Percentiles rank a stretch among this genome's conserved stretches.
phyloP scores from a whole-genome alignment of 225 moss, liverwort and hornwort species.

The Marchantia paleacea region DNA sequence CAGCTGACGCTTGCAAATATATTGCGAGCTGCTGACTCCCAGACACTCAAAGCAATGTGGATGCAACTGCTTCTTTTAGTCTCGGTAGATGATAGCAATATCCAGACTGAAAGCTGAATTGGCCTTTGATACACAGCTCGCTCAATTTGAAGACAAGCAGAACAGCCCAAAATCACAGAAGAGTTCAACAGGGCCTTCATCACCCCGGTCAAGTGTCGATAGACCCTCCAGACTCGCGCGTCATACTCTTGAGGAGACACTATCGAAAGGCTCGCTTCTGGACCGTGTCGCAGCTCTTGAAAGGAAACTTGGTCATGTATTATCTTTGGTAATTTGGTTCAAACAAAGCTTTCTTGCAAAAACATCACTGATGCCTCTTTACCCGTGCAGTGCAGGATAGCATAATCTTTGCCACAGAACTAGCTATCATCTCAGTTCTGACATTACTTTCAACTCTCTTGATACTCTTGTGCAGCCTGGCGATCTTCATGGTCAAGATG shows the following conservation, averaged over 20 bases:
- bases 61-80: background rate
- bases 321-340: conserved; percentile 26
- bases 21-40: background rate
- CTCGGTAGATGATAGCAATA: background rate
- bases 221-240: conserved; percentile 28
- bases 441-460: background rate
- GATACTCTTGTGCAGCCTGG: background rate
- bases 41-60: background rate
- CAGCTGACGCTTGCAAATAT: background rate
- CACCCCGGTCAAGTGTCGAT: conserved; percentile 29
- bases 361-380: background rate
- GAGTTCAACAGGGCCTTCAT: conserved; percentile 19
- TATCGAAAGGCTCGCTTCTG: conserved; percentile 36
- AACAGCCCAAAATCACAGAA: conserved; percentile 8
- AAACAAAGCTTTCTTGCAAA: background rate
- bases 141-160: conserved; percentile 33
- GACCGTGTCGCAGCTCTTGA: conserved; percentile 42
- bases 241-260: conserved; percentile 30
- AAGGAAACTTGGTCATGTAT: conserved; percentile 24
- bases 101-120: conserved; percentile 21
- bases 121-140: conserved; percentile 39
- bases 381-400: background rate
- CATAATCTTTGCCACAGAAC: background rate
- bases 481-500: background rate
- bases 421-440: background rate